These are phyloP conservation scores for Cylindrotheca fusiformis DNA, from an alignment of 108 stramenopile species.

Conservation along the genomic window DNA sequence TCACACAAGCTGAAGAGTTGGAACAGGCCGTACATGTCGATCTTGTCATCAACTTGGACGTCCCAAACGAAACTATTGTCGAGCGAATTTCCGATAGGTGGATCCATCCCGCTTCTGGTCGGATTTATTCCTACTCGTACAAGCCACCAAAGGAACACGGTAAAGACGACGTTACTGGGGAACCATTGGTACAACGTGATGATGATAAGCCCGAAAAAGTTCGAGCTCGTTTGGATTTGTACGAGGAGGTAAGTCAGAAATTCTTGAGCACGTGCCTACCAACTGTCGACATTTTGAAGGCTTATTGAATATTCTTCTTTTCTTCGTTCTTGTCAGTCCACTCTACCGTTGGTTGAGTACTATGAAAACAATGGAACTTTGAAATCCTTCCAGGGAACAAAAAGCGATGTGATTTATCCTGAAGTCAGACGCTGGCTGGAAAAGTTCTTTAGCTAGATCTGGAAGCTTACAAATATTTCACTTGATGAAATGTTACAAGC, in stretches of 20 bases:
- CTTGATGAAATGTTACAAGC: too few species aligned
- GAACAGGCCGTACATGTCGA: conserved; percentile 83
- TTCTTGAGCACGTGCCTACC: background rate
- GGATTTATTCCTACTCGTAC: conserved; percentile 95
- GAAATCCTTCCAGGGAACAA: conserved; percentile 83
- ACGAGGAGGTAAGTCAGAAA: conserved; percentile 66
- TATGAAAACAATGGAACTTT: conserved; percentile 84
- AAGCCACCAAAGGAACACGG: conserved; percentile 91
- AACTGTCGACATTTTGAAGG: background rate
- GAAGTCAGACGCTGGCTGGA: conserved; percentile 80
- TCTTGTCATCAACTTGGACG: conserved; percentile 90
- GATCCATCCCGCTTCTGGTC: conserved; percentile 92
- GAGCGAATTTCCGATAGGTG: conserved; percentile 91
- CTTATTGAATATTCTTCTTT: conserved; percentile 2
- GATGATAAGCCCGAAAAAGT: conserved; percentile 95
- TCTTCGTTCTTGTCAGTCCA: conserved; percentile 35
- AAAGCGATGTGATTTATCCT: conserved; percentile 94
- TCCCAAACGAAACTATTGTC: conserved; percentile 94
- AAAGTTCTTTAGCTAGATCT: too few species aligned
- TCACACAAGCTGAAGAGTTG: conserved; percentile 91
- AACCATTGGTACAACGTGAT: conserved; percentile 90
- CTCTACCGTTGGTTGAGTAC: conserved; percentile 83
- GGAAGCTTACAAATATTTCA: too few species aligned
- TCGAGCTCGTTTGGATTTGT: conserved; percentile 78
- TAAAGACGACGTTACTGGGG: conserved; percentile 92